Evolutionary conservation across 352 stramenopile species (phyloP).

Genomic region (Pythium rhizo-oryzae): DNA sequence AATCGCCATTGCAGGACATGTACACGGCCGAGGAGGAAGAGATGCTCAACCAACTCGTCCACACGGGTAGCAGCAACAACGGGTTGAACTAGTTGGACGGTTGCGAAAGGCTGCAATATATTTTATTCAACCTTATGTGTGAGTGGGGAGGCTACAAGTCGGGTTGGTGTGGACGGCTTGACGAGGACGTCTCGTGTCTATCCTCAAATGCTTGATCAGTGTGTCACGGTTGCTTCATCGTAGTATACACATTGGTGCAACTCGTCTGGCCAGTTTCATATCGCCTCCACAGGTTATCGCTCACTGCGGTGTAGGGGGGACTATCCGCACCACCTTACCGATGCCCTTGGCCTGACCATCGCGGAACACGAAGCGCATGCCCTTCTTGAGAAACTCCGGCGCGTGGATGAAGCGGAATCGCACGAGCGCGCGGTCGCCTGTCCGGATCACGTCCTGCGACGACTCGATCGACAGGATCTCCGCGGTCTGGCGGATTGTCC

Average conservation of each 20-base stretch:
- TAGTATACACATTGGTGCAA: neutral
- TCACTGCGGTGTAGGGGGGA: conserved; percentile 29
- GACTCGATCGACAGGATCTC: conserved; percentile 89
- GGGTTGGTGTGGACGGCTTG: neutral
- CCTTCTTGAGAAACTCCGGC: conserved; percentile 96
- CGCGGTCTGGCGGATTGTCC: conserved; percentile 91
- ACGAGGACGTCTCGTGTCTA: neutral
- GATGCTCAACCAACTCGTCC: conserved; percentile 59
- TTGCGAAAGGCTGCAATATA: neutral
- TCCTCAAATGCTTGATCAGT: neutral
- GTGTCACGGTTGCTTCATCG: neutral
- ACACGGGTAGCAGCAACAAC: conserved; percentile 1
- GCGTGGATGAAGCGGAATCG: conserved; percentile 92
- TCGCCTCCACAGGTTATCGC: neutral
- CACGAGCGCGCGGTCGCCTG: conserved; percentile 88
- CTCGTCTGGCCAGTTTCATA: neutral
- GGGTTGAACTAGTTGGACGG: neutral
- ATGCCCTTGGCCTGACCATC: conserved; percentile 98
- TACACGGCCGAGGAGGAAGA: conserved; percentile 80
- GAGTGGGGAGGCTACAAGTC: neutral
- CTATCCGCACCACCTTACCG: conserved; percentile 89
- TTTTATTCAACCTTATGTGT: neutral
- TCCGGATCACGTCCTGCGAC: conserved; percentile 85
- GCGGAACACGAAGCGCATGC: conserved; percentile 97
- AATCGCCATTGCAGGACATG: conserved; percentile 70